Conservation (phyloP, 164 flowering plant species). For the grape (Vitis vinifera) region DNA sequence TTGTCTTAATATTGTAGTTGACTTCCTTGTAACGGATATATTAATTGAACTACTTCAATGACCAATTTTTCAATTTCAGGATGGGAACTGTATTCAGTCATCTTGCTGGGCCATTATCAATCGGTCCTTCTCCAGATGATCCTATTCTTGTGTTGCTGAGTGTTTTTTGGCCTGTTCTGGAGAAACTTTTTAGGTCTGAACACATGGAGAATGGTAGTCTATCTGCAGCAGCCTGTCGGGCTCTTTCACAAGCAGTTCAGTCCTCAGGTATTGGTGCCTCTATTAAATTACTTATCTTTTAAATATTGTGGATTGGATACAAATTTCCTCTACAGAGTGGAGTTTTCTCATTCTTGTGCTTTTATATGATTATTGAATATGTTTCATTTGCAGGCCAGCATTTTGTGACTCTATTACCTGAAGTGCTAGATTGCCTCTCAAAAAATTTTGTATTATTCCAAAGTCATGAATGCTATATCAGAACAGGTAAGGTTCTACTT, state of each 20-base stretch:
- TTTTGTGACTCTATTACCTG: slow-evolving; percentile 60
- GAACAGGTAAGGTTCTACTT: slow-evolving; percentile 59
- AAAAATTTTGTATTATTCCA: slow-evolving; percentile 72
- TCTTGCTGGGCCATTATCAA: slow-evolving; percentile 45
- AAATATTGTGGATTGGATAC: background rate
- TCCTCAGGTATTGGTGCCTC: slow-evolving; percentile 58
- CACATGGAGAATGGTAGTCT: slow-evolving; percentile 79
- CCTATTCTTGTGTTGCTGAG: slow-evolving; percentile 52
- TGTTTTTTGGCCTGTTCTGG: slow-evolving; percentile 86
- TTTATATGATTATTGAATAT: slow-evolving; percentile 2
- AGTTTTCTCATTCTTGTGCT: background rate
- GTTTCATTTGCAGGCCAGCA: slow-evolving; percentile 69
- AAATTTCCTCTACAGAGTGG: background rate
- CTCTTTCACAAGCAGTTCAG: slow-evolving; percentile 84
- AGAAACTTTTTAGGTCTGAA: slow-evolving; percentile 64
- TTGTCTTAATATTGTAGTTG: too few species aligned
- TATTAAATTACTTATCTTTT: background rate
- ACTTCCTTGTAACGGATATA: background rate
- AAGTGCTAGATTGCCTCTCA: slow-evolving; percentile 76
- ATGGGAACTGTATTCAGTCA: slow-evolving; percentile 82
- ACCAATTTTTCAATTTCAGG: slow-evolving; percentile 39
- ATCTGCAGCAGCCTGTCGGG: slow-evolving; percentile 86
- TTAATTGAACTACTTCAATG: background rate
- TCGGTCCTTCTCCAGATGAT: slow-evolving; percentile 47
- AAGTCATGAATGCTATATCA: slow-evolving; percentile 81